Evolutionary conservation across 2,329 filamentous ascomycete species (phyloP).

Genomic region (Didymella glomerata): DNA sequence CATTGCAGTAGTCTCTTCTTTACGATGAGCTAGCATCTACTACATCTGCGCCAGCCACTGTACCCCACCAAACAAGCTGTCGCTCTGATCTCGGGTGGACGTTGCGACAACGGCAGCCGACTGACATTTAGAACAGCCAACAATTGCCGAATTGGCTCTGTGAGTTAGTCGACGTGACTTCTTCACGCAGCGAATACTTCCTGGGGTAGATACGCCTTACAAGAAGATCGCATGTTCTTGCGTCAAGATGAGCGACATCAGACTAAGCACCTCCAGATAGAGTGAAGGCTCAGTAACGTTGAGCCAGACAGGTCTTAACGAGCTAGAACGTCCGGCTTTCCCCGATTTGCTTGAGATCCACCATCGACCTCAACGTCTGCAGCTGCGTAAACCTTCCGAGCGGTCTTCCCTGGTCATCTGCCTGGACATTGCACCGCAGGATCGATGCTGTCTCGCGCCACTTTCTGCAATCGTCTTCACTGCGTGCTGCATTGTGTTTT

Average conservation of each 20-base stretch:
- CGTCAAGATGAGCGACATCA: not conserved
- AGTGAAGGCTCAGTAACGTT: not conserved
- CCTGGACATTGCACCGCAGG: not conserved
- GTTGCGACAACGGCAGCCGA: not conserved
- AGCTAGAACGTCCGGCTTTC: not conserved
- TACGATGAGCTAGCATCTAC: not conserved
- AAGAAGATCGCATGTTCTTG: not conserved
- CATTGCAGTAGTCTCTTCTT: conserved; percentile 1
- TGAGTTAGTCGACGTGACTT: no score
- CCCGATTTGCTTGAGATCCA: not conserved
- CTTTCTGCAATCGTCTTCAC: no score
- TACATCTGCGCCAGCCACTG: not conserved
- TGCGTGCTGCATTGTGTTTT: not conserved
- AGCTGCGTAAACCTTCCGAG: not conserved
- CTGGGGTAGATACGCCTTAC: no score
- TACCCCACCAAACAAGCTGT: conserved; percentile 1
- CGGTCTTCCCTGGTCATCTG: not conserved
- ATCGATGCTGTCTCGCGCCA: not conserved
- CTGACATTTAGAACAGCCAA: not conserved
- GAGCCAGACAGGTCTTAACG: not conserved
- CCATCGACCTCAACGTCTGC: not conserved
- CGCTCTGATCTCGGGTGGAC: not conserved
- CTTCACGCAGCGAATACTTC: not conserved
- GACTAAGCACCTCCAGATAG: not conserved
- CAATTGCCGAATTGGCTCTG: not conserved